Evolutionary conservation across 805 yeast species (phyloP), one percentile per base, ranked within the genome.

Genomic region (Torulaspora indica): DNA sequence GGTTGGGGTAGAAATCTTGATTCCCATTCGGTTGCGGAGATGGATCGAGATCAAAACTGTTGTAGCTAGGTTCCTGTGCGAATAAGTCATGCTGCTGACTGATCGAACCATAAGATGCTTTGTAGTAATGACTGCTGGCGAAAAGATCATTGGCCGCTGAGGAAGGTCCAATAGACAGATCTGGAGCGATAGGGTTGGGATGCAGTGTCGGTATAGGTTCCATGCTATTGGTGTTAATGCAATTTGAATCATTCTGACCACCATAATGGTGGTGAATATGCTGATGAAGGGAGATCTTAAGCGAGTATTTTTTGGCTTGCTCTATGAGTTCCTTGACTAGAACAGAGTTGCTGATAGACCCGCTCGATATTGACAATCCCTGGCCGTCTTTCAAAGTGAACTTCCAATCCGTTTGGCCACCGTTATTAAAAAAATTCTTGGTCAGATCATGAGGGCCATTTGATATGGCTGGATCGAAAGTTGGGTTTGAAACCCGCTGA

Each of bases 251-350:
- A 12, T 42, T 14, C 5, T 73, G 74, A 2, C 78, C 74, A 6
- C 74, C 71, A 63, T 83, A 82, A 63, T 85, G 89, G 59, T 86
- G 86, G 63, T 85, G 91, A 36, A 84, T 80, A 62, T 86, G 95
- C 61, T 88, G 95, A 64, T 88, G 95, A 15, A 88, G 76, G 3
- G 88, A 81, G 10, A 88, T 72, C 35, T 76, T 73, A 34, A 84
- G 66, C 14, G 76, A 73, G 52, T 77, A 73, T 38, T 67, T 65
- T 48, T 75, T 78, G 0, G 90, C 90, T 41, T 80, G 73, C 28
- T 76, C 75, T 6, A 85, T 71, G 8, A 85, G 62, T 48, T 72
- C 69, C 43, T 77, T 78, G 0, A 79, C 88, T 13, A 76, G 57
- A 28, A 75, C 80, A 45, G 77, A 75, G 15, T 73, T 69, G 32